Evolutionary conservation across 1,139 yeast species (phyloP), one percentile per base, ranked within the genome.

Genomic region (Casaregolazyma suthepensis): DNA sequence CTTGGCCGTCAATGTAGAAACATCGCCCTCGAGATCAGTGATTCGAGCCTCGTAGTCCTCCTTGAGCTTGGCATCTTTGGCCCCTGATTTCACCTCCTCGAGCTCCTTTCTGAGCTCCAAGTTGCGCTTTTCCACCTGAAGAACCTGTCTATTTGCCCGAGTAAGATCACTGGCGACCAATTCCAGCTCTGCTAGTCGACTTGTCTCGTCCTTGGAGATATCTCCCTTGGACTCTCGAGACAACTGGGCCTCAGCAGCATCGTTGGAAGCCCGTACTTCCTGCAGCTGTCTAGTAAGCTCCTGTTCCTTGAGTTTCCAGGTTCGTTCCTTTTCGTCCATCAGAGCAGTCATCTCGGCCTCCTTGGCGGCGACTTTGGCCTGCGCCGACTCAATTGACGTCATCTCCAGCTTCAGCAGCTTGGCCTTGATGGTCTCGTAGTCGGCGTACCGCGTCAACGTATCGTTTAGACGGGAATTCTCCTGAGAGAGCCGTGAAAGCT

Each of bases 81-180:
- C 51, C 45, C 77, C 81, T 42, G 78, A 75, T 54, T 80, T 76
- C 3, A 77, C 72, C 46, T 72, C 72, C 40, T 87, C 80, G 50
- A 89, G 67, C 54, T 86, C 85, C 29, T 82, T 75, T 56, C 90
- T 78, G 56, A 90, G 74, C 54, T 82, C 83, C 63, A 86, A 87
- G 64, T 89, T 91, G 57, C 96, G 76, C 60, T 79, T 80, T 66
- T 89, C 96, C 52, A 90, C 77, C 61, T 86, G 90, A 52, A 81
- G 68, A 1, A 83, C 78, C 54, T 94, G 76, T 53, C 81, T 74
- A 61, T 87, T 87, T 43, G 89, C 80, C 26, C 81, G 70, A 63
- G 87, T 96, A 10, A 87, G 79, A 62, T 90, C 96, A 57, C 88
- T 78, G 1, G 83, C 77, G 10, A 87, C 77, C 45, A 86, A 74